Base-by-base conservation (phyloP, 1,284 basidiomycete genomes). In the Ceratobasidium sp. region DNA sequence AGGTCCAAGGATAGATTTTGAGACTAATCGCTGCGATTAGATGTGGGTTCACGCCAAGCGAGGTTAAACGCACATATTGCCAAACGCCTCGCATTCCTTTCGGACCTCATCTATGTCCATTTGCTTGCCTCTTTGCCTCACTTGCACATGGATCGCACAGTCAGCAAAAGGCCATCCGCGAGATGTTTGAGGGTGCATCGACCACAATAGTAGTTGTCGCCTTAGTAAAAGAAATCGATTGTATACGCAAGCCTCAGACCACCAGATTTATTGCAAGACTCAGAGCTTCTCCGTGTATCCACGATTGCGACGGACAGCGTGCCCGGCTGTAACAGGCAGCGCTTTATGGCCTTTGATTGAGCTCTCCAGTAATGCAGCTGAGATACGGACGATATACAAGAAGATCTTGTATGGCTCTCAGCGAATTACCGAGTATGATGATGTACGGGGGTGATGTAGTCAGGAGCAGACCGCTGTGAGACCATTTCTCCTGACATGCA, bases 91-190 rank as follows among this genome's bases (percentile, higher is more conserved):
- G 41, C 74, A 76, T 35, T 38, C 38, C n/a, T 41, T 35, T 30
- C 52, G 38, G 35, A 76, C 27, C 10, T 66, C 62, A 14, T 57
- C 62, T 48, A 57, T 44, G 46, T 41, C 62, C 20, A 38, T 57
- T 38, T 68, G 12, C 6, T 46, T 64, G 52, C 50, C 38, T 33
- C 54, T 64, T 20, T 41, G 62, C 44, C 74, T 48, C 23, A 64
- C 44, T 30, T 76, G 74, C 30, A 76, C 64, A 33, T 76, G 74
- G 44, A 76, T 55, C 35, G 74, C 30, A 59, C 74, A 76, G 62
- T 76, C 74, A 57, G 48, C 33, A 46, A 66, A 76, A 18, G 74
- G 74, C 74, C 74, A 76, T 30, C 74, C 74, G 52, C 38, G 64
- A 67, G 74, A 66, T 23, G 23, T 44, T n/a, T 64, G 60, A 23